Percentiles rank a stretch among this genome's conserved stretches.
Conservation (phyloP, 2,329 filamentous ascomycete genomes). For the Cordyceps militaris region DNA sequence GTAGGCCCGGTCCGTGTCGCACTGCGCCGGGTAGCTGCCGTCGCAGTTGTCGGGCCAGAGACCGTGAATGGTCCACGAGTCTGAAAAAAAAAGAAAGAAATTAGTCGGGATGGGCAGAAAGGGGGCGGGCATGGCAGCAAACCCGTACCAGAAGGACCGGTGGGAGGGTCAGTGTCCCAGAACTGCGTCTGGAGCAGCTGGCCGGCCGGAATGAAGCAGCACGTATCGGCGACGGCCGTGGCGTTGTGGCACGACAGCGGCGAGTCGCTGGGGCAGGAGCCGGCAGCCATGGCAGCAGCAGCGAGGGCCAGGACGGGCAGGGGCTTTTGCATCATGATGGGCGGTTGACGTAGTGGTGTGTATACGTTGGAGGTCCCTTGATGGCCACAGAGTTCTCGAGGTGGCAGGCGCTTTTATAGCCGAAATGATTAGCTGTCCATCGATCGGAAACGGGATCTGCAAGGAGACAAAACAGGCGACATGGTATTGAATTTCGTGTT, state of each 20-base stretch:
- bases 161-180: constrained; percentile 61
- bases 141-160: constrained; percentile 44
- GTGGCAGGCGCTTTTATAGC: neutral
- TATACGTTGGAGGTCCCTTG: neutral
- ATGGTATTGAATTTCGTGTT: neutral
- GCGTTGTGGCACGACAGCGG: constrained; percentile 59
- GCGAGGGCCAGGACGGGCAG: constrained; percentile 16
- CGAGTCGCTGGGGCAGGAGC: constrained; percentile 23
- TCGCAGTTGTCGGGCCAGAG: constrained; percentile 63
- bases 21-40: constrained; percentile 60
- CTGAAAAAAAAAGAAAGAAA: constrained; percentile 17
- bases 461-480: neutral
- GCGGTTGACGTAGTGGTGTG: neutral
- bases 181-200: constrained; percentile 70
- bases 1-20: constrained; percentile 55
- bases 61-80: constrained; percentile 71
- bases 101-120: neutral
- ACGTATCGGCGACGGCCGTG: constrained; percentile 54
- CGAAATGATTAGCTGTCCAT: neutral
- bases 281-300: constrained; percentile 15
- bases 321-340: constrained; percentile 9
- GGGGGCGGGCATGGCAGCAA: neutral
- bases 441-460: neutral
- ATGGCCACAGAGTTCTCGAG: neutral
- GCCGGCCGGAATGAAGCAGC: constrained; percentile 68